A percentile compares a stretch with the other conserved stretches of the same genome.
phyloP scores from a whole-genome alignment of 345 rosid genomes.

The Boechera stricta region DNA sequence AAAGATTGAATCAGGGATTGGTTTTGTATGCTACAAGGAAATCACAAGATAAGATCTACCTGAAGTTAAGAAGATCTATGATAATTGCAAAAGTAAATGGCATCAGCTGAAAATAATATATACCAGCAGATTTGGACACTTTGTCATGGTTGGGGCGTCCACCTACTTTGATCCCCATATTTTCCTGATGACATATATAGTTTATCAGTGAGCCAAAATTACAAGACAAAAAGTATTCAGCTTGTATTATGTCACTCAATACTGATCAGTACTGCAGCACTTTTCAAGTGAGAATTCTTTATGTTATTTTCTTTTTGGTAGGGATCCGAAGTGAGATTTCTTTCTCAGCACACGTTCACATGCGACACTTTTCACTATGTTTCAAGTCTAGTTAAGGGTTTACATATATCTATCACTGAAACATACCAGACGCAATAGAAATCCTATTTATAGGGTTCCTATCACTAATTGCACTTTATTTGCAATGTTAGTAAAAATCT shows the following conservation, averaged over 20 bases:
- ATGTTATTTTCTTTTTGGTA: too few species aligned
- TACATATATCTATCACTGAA: background rate
- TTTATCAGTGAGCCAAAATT: slow-evolving; percentile 40
- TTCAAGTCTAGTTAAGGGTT: background rate
- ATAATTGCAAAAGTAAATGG: slow-evolving; percentile 48
- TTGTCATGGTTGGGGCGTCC: slow-evolving; percentile 13
- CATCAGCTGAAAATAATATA: slow-evolving; percentile 49
- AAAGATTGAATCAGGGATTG: slow-evolving; percentile 49
- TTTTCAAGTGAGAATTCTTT: background rate
- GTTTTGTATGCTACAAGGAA: slow-evolving; percentile 44
- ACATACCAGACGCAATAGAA: background rate
- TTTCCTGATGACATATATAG: slow-evolving; percentile 51
- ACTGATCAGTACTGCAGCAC: background rate
- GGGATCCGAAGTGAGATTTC: background rate
- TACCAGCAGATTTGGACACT: slow-evolving; percentile 40
- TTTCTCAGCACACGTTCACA: slow-evolving; percentile 7
- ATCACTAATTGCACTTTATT: background rate
- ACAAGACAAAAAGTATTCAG: slow-evolving; percentile 23
- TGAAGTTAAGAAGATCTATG: slow-evolving; percentile 46
- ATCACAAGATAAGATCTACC: slow-evolving; percentile 47
- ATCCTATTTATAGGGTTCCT: background rate
- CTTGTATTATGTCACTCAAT: slow-evolving; percentile 18
- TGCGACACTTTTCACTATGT: background rate
- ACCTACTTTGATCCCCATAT: slow-evolving; percentile 51
- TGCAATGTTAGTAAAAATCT: background rate